Evolutionary conservation across 2,329 filamentous ascomycete genomes (phyloP).

Genomic region (Diaporthe sp.): DNA sequence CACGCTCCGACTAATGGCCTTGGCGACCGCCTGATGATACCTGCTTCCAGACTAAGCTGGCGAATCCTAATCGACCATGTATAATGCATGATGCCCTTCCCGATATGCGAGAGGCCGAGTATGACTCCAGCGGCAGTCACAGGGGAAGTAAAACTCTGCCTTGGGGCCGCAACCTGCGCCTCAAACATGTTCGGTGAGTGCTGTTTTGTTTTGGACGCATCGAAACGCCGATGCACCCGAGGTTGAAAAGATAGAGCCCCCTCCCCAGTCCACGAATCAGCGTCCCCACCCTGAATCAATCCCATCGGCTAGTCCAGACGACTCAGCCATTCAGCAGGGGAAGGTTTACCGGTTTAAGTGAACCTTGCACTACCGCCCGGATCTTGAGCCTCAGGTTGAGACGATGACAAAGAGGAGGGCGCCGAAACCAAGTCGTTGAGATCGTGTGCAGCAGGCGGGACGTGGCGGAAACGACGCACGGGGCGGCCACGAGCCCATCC

Average conservation of each 20-base stretch:
- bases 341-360: conserved; percentile 25
- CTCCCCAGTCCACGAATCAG: neutral
- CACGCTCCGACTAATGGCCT: too few relatives aligned
- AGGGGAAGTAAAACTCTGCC: neutral
- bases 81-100: neutral
- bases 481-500: conserved; percentile 23
- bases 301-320: conserved; percentile 17
- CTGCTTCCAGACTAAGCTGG: neutral
- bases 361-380: conserved; percentile 8
- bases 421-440: conserved; percentile 8
- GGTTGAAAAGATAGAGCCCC: neutral
- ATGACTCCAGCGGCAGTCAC: conserved; percentile 3
- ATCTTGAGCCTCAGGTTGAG: conserved; percentile 1
- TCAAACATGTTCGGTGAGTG: conserved; percentile 30
- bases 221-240: conserved; percentile 14
- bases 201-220: conserved; percentile 27
- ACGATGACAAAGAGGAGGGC: conserved; percentile 25
- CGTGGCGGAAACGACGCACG: conserved; percentile 21
- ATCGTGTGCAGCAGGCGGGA: neutral
- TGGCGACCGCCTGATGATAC: neutral
- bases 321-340: conserved; percentile 26
- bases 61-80: neutral
- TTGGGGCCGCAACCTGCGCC: conserved; percentile 9
- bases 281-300: conserved; percentile 5
- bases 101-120: neutral